A percentile compares a stretch with the other conserved stretches of the same genome.
phyloP scores from a whole-genome alignment of 2,329 filamentous ascomycete genomes.

The Parascedosporium putredinis region DNA sequence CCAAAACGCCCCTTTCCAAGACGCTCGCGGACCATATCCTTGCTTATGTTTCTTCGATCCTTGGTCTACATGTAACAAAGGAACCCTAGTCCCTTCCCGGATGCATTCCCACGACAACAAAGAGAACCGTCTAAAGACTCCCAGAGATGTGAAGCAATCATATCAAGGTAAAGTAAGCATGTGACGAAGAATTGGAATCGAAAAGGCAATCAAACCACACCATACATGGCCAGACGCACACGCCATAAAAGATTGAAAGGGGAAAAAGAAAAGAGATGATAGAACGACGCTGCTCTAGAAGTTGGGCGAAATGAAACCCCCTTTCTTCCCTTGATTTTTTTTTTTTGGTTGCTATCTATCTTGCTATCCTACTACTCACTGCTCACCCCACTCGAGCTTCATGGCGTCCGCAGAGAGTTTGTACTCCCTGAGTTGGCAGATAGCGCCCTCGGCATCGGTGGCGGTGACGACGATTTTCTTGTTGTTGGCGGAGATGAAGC shows the following conservation, averaged over 20 bases:
- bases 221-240: too few species aligned
- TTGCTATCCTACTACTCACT: slow-evolving; percentile 28
- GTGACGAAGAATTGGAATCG: neutral
- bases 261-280: neutral
- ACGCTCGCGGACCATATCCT: too few species aligned
- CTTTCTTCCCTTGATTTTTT: neutral
- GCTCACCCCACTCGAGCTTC: slow-evolving; percentile 70
- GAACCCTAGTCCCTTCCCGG: too few species aligned
- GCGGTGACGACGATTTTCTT: slow-evolving; percentile 71
- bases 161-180: too few species aligned
- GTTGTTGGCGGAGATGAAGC: slow-evolving; percentile 66
- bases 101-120: too few species aligned
- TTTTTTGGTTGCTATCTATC: too few species aligned
- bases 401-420: slow-evolving; percentile 64
- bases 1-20: too few species aligned
- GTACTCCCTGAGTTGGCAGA: slow-evolving; percentile 63
- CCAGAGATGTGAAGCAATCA: too few species aligned
- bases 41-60: too few species aligned
- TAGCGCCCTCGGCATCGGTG: slow-evolving; percentile 58
- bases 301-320: too few species aligned
- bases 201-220: slow-evolving; percentile 1
- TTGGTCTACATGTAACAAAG: too few species aligned
- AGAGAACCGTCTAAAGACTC: too few species aligned
- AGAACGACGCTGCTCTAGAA: neutral
- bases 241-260: slow-evolving; percentile 4